Percentiles rank a stretch among this genome's conserved stretches.
Conservation (phyloP, 1,284 basidiomycete genomes). For the Pseudozyma thailandica region DNA sequence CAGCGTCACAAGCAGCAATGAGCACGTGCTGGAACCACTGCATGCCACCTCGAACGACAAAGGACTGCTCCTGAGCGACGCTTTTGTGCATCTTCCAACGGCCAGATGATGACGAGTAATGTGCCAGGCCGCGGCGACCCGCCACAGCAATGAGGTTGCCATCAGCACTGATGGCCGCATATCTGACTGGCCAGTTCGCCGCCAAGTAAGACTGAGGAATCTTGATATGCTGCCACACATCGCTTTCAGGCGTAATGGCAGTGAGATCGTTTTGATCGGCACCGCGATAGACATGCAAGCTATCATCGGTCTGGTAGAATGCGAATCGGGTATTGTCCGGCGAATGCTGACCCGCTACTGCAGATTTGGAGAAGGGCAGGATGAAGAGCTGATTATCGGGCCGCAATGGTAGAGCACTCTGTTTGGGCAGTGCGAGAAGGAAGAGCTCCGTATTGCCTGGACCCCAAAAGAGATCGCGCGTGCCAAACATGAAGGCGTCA, state of each 20-base stretch:
- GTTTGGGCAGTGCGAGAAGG: conserved; percentile 35
- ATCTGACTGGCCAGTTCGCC: conserved; percentile 92
- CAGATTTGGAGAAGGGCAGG: conserved; percentile 89
- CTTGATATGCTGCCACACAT: conserved; percentile 75
- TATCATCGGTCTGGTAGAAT: conserved; percentile 93
- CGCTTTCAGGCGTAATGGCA: conserved; percentile 97
- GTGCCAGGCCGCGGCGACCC: conserved; percentile 87
- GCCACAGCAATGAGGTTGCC: conserved; percentile 93
- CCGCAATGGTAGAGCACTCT: conserved; percentile 12
- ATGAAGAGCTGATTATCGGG: conserved; percentile 51
- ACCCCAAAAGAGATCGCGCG: conserved; percentile 69
- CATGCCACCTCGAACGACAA: conserved; percentile 88
- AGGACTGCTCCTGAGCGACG: conserved; percentile 87
- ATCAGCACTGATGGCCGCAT: conserved; percentile 89
- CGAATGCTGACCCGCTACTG: conserved; percentile 88
- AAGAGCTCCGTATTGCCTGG: conserved; percentile 60
- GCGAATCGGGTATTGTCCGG: conserved; percentile 94
- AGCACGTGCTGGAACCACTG: conserved; percentile 97
- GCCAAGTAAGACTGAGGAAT: conserved; percentile 90
- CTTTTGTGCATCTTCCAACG: conserved; percentile 92
- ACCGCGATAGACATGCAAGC: conserved; percentile 92
- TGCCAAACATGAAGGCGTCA: conserved; percentile 86
- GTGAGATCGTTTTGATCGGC: conserved; percentile 98
- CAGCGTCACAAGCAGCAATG: conserved; percentile 78
- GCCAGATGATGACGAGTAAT: conserved; percentile 92